phyloP scores from a whole-genome alignment of 441 rosid genomes.

The Populus hybrid region DNA sequence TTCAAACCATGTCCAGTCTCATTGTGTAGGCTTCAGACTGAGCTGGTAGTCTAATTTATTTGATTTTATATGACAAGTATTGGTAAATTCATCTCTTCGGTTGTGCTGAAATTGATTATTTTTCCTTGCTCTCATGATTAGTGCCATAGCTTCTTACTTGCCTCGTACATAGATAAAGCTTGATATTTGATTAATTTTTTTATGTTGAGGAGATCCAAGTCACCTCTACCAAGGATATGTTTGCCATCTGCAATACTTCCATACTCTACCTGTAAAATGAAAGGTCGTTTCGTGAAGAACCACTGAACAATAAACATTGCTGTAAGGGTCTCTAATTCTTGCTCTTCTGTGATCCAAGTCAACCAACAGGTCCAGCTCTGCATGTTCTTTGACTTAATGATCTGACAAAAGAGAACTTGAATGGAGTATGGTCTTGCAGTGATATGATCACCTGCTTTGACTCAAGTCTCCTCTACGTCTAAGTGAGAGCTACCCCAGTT shows the following conservation, averaged over 20 bases:
- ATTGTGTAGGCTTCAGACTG: constrained; percentile 11
- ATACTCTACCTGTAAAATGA: background rate
- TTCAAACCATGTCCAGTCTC: constrained; percentile 7
- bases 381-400: background rate
- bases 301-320: background rate
- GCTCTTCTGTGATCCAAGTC: background rate
- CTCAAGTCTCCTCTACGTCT: background rate
- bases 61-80: background rate
- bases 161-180: background rate
- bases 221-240: background rate
- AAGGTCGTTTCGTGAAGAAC: background rate
- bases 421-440: background rate
- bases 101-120: background rate
- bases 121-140: background rate
- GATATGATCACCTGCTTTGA: background rate
- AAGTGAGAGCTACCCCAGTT: background rate
- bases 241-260: background rate
- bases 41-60: constrained; percentile 20
- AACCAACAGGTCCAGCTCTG: background rate
- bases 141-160: background rate
- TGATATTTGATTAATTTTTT: background rate
- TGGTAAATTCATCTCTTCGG: no score
- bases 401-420: background rate
- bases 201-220: background rate
- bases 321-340: background rate